Base-by-base conservation (phyloP, 1,284 basidiomycete genomes). In the Sporisorium iseilematis-ciliati region DNA sequence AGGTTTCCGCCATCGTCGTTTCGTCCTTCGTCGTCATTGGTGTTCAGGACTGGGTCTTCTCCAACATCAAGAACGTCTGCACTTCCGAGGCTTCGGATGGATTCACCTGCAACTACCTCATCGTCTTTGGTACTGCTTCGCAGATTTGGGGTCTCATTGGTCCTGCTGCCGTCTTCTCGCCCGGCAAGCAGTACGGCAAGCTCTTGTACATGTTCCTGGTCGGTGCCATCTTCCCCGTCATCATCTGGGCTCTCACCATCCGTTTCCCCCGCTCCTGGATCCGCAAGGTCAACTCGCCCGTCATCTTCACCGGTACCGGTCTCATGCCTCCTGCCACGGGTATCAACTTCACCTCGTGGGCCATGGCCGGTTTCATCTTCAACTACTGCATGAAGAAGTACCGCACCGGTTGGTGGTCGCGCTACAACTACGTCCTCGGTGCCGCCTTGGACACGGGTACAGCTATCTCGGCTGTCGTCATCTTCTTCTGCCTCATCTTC, bases 41-140 rank as follows among this genome's bases (percentile, higher is more conserved):
- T 23, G 80, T 82, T 12, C 77, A 93, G 82, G 87, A 89, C 3
- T 93, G 91, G 91, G 90, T 92, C 87, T 89, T 94, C 79, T 86
- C 86, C 56, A 91, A 92, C 85, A 89, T 95, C 75, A 87, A 88
- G 23, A 92, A 91, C 78, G 88, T 94, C 58, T 95, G 93, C 77
- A 69, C 78, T 23, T 40, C 75, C 56, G 67, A 80, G 14, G 71
- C 77, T 5, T 20, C 61, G 11, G 77, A 86, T 60, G 82, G 87
- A 65, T 84, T 82, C 48, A 79, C 65, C 10, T 84, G 82, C 64
- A 77, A 78, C 49, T 55, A 57, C 38, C 56, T 72, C 33, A 64
- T 49, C 25, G 80, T 82, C 43, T 82, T 83, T 41, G 80, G 69
- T 35, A 84, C 75, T 4, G 82, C 82, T 10, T 81, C 78, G 35